Conservation (phyloP, 106 monocot species). For the Acorus gramineus region DNA sequence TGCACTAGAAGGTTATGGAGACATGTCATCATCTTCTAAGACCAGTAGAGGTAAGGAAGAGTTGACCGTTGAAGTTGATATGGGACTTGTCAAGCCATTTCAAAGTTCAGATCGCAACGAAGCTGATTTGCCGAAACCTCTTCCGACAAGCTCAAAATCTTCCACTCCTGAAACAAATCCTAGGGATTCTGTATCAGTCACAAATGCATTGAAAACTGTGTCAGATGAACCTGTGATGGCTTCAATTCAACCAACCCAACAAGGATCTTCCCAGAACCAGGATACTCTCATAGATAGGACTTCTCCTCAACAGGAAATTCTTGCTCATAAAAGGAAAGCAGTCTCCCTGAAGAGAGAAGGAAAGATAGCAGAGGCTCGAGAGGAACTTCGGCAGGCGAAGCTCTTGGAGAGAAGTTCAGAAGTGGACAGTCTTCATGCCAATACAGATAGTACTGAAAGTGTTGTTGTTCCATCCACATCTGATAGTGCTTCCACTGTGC, state of each 20-base stretch:
- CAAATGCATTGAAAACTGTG: not conserved
- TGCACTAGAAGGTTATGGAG: constrained; percentile 10
- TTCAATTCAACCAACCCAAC: constrained; percentile 1
- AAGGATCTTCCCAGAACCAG: constrained; percentile 1
- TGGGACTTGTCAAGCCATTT: too few species aligned
- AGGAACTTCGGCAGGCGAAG: constrained; percentile 74
- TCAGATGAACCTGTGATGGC: not conserved
- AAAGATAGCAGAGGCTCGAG: constrained; percentile 76
- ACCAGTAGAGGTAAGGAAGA: not conserved
- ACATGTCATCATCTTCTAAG: not conserved
- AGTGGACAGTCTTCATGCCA: constrained; percentile 16
- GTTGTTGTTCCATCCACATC: constrained; percentile 10
- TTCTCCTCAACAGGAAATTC: constrained; percentile 17
- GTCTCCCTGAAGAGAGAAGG: constrained; percentile 84
- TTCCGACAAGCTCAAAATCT: not conserved
- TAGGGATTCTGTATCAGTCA: not conserved
- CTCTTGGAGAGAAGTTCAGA: constrained; percentile 62
- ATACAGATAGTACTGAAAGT: constrained; percentile 6
- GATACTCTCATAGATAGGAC: constrained; percentile 22
- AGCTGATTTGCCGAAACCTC: not conserved
- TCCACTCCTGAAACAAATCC: not conserved
- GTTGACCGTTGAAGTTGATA: too few species aligned
- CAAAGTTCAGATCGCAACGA: too few species aligned
- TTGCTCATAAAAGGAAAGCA: constrained; percentile 69
- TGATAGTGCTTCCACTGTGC: constrained; percentile 1